Base-by-base conservation (phyloP, 78 protist genomes). In the Isochrysis galbana region DNA sequence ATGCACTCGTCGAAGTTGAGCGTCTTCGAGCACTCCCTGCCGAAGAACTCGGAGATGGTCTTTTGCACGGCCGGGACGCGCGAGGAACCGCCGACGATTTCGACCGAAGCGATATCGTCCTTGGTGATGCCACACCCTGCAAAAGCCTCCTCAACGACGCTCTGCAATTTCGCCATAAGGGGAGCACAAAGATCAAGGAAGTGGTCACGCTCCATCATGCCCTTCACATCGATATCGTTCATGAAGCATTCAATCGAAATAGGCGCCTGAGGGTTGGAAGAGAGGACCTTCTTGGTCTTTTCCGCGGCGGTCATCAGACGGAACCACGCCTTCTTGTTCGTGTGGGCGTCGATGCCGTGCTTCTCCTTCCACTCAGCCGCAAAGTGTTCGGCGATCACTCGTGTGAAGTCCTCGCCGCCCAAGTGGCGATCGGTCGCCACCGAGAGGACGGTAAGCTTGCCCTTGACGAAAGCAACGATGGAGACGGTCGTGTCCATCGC, bases 1-100 rank as follows among this genome's bases (percentile, higher is more conserved):
- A 97, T 95, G 4, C 97, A 90, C 95, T 98, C 99, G 69, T 97
- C 98, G 48, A 90, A 82, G 93, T 98, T 98, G 91, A 97, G 93
- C 47, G 96, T 97, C 88, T 51, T 42, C 82, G 96, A 92, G 78
- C 88, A 90, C 36, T 39, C 48, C 46, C 34, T 44, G 91, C 91
- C 91, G 19, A 87, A 74, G 29, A 10, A 32, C n/a, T 7, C 34
- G 5, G 88, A 14, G 78, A 77, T 44, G 69, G 47, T 0, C 91
- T 67, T 46, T 19, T 77, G 44, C 72, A 97, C 95, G n/a, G 92
- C 83, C 47, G 96, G 94, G 41, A 96, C 90, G 83, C 97, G 96
- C 22, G 95, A 70, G 61, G 96, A 96, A 46, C 98, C 97, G 69
- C 99, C 99, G 89, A 95, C 72, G 91, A 95, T 84, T 90, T 95